Evolutionary conservation across 202 grass and related monocot genomes (phyloP), one percentile per base, ranked within the genome.

Genomic region (Setaria viridis): DNA sequence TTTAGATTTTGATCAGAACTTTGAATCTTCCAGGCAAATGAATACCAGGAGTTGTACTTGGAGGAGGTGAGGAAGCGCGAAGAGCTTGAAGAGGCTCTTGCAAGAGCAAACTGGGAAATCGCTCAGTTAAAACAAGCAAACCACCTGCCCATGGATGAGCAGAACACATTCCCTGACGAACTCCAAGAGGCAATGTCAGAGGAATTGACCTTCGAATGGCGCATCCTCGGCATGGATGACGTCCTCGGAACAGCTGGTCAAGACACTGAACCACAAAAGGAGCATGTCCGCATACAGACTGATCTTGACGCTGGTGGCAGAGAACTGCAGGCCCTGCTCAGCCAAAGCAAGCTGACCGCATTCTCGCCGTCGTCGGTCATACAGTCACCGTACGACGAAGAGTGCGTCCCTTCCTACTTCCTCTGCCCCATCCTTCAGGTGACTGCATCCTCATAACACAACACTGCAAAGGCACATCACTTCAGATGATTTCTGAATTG

Each of bases 391-490:
- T 86, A 76, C 17, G 79, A 89, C 29, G 86, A 77, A 20, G 89
- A 79, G 8, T 13, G 77, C 66, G 33, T 72, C 20, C 86, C 85
- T 8, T 66, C 84, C 57, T 88, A 85, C 75, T 91, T 88, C n/a
- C 46, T 85, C 77, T 88, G 90, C 86, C 90, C 90, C 6, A 88
- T 91, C 60, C 70, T 82, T 30, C 90, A 91, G 86, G 86, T 88
- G 75, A 42, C 5, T 32, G 13, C 54, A 34, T 14, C n/a, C n/a
- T 47, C 50, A 21, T 57, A 10, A 10, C 9, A 74, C 15, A 74
- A 5, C 13, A 10, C 56, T 21, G 19, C 5, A 2, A 3, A 58
- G 56, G 3, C 17, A 29, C n/a, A 21, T 21, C 55, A 58, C 55
- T 2, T 57, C 39, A 4, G 39, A 6, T 41, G 39, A 5, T 41